Base-by-base conservation (phyloP, 148 eudicot species). In the Chenopodium berlandieri region DNA sequence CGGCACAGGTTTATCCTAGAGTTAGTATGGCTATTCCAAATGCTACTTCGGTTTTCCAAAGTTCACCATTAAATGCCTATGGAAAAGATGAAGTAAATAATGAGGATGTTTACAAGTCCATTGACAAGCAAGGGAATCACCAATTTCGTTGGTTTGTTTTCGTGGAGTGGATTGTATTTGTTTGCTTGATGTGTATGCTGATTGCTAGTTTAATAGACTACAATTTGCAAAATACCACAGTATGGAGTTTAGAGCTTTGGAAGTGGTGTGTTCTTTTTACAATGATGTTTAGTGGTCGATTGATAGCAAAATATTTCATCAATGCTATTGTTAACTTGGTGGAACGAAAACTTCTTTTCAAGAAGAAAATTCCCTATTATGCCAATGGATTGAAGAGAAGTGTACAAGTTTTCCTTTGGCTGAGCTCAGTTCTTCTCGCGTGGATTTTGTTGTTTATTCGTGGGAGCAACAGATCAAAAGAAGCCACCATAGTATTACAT, bases 361-460 rank as follows among this genome's bases (percentile, higher is more conserved):
- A 89, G 81, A 91, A 83, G 82, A 93, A 92, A 66, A 93, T 91
- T 85, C 80, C 93, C 31, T 95, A 95, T 80, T 93, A 92, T 81
- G 86, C 92, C 17, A 86, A 87, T 79, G 90, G 92, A 71, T 69
- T 95, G 89, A 93, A 89, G 81, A 89, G 67, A 47, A 87, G 94
- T 80, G 89, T 95, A n/a, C 89, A 87, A 62, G 82, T 90, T 75
- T 89, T 90, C 56, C 79, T 93, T 71, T 95, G 98, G 97, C 80
- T 95, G 60, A 86, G 85, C 70, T 82, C 90, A 60, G 86, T 93
- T 86, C 94, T 95, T 81, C 63, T 93, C 25, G 89, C 98, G 9
- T 95, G 98, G 98, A 88, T 52, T 71, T 83, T 93, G 72, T 83
- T 93, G 87, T 88, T 95, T 78, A 86, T 83, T 78, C 89, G 86